Conservation (phyloP, 345 rosid genomes). For the Moricandia moricandioides region DNA sequence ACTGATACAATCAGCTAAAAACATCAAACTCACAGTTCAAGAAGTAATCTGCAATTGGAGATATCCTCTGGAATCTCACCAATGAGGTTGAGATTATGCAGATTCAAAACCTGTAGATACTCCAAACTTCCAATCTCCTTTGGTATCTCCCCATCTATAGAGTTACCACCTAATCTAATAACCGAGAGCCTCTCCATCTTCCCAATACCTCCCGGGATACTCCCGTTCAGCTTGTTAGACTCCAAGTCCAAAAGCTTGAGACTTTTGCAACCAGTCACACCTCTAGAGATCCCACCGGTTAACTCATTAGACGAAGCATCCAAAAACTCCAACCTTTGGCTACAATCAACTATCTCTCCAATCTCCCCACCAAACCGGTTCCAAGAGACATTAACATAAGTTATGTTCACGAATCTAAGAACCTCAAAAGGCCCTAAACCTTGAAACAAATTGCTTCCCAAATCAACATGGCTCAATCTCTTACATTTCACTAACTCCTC, state of each 20-base stretch:
- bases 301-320: conserved; percentile 78
- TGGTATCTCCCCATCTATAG: conserved; percentile 62
- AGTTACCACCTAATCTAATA: conserved; percentile 70
- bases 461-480: conserved; percentile 60
- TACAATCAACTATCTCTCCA: conserved; percentile 52
- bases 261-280: conserved; percentile 62
- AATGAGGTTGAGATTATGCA: conserved; percentile 67
- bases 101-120: conserved; percentile 67
- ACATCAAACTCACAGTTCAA: conserved; percentile 67
- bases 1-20: neutral
- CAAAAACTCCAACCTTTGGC: conserved; percentile 53
- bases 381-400: conserved; percentile 64
- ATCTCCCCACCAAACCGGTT: conserved; percentile 70
- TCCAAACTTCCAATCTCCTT: conserved; percentile 59
- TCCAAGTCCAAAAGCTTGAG: conserved; percentile 78
- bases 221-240: conserved; percentile 68
- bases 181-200: conserved; percentile 56
- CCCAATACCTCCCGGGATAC: conserved; percentile 52
- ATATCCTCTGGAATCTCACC: conserved; percentile 66
- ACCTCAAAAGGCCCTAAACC: conserved; percentile 71
- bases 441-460: conserved; percentile 64
- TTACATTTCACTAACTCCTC: conserved; percentile 57
- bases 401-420: conserved; percentile 56
- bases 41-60: conserved; percentile 73
- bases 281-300: conserved; percentile 56